Evolutionary conservation across 1,284 basidiomycete species (phyloP), one percentile per base, ranked within the genome.

Genomic region (Ustilago esculenta): DNA sequence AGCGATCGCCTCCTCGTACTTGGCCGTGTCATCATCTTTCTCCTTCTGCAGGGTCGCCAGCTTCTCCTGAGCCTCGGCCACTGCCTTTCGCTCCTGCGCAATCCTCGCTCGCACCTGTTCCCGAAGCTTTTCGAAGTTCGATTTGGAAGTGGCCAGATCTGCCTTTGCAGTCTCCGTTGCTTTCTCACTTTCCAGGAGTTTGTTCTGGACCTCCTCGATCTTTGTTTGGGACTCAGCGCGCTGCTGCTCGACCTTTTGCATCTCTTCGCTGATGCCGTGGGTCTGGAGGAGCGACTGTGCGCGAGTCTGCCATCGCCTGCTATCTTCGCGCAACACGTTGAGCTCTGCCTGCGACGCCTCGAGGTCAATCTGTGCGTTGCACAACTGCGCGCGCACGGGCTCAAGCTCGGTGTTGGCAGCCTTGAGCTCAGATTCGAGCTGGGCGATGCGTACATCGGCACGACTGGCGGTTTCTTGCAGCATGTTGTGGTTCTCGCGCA

Each of bases 401-500:
- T 91, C 88, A 15, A 93, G 84, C 77, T 93, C 88, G 6, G 84
- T 77, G 14, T 86, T 85, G 3, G 90, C 81, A 6, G 46, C 27
- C 14, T 40, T 30, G 7, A 83, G 72, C 37, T 77, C 73, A 33
- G 85, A 77, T 61, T 87, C 86, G 8, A 94, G 84, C 17, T 67
- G 48, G 15, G 80, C 74, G 23, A 64, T 52, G 34, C 76, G 63
- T 10, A 88, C 85, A 41, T 88, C 88, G 76, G 89, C 90, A 6
- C 86, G 83, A 64, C 91, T 90, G 57, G 86, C 88, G 56, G 92
- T 91, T 30, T 90, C 86, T 45, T 92, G 88, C 2, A 95, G 85
- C 2, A 91, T 92, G 0, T 88, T 87, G 74, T 94, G 94, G 83
- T 90, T 93, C 83, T 95, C 92, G 37, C 92, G 88, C 7, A 94